A percentile compares a stretch with the other conserved stretches of the same genome.
These are phyloP conservation scores for Rehmannia glutinosa DNA, from an alignment of 257 asterid species.

Conservation along the genomic window DNA sequence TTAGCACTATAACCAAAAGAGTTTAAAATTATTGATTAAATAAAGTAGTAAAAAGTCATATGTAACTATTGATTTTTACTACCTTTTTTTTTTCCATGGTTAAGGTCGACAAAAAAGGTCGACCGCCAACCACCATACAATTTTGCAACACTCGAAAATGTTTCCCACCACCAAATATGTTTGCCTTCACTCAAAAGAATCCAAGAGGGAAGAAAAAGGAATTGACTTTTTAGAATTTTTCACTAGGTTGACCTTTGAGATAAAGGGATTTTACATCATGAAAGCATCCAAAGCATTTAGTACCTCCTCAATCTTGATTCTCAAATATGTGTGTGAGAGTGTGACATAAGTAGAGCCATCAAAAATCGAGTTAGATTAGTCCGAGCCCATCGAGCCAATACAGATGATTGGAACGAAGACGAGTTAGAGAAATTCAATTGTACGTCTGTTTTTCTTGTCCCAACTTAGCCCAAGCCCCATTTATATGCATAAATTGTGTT, in stretches of 20 bases:
- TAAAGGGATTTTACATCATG: conserved; percentile 30
- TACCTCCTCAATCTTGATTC: not conserved
- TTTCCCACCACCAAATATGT: conserved; percentile 40
- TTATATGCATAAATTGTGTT: no score
- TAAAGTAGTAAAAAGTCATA: not conserved
- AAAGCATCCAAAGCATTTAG: conserved; percentile 53
- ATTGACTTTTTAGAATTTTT: conserved; percentile 40
- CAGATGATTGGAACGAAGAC: no score
- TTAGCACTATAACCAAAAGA: conserved; percentile 21
- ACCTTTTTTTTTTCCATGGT: not conserved
- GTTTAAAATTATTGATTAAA: not conserved
- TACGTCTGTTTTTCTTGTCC: no score
- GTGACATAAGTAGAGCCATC: not conserved
- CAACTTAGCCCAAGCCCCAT: no score
- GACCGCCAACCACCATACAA: conserved; percentile 40
- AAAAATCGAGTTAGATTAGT: no score
- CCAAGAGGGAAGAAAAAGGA: conserved; percentile 32
- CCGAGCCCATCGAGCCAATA: no score
- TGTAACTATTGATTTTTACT: not conserved
- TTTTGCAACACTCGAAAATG: conserved; percentile 41
- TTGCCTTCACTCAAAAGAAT: conserved; percentile 48
- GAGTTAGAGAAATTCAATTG: no score
- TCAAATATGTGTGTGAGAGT: not conserved
- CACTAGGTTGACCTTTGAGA: conserved; percentile 56
- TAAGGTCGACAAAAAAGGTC: conserved; percentile 28